Base-by-base conservation (phyloP, 257 asterid species). In the Marsdenia floribunda region DNA sequence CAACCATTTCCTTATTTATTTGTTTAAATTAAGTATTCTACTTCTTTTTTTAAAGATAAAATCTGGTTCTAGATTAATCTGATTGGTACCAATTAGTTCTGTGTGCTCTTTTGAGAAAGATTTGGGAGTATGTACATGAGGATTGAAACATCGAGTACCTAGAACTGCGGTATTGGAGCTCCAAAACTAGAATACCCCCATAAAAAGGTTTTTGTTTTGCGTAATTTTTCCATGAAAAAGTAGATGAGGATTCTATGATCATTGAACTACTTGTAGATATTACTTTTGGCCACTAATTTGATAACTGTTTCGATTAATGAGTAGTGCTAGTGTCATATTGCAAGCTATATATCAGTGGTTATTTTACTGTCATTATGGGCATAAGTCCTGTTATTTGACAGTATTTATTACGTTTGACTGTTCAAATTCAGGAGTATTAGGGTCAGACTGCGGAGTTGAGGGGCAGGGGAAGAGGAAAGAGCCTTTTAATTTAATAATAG, bases 1-100 rank as follows among this genome's bases (percentile, higher is more conserved):
- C 80, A 59, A 33, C 73, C 71, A 74, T 35, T 53, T 78, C 74
- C 81, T 66, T 40, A 63, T 57, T 64, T 42, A 24, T 67, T 75
- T 46, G 19, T 37, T 67, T 55, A 22, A 33, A 24, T 55, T 21
- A 75, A 50, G 4, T n/a, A 58, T 63, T 75, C 24, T 61, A 15
- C 21, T 35, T 52, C 3, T 66, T 66, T 21, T 42, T 67, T 15
- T 44, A 44, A 7, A 44, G 71, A 16, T 67, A 11, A n/a, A 66
- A 9, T 6, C 21, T 38, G 10, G 33, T 7, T 70, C 24, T 49
- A 9, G 42, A 37, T 21, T 66, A 26, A 38, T 22, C 1, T 66
- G 71, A 35, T 38, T 66, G 24, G 29, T 37, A 2, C 38, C 22
- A 42, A 64, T 26, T 26, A 9, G 22, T 68, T 68, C 37, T 40